Evolutionary conservation across 192 early-diverging fungal species (phyloP), one percentile per base, ranked within the genome.

Genomic region (Dissophora ornata): DNA sequence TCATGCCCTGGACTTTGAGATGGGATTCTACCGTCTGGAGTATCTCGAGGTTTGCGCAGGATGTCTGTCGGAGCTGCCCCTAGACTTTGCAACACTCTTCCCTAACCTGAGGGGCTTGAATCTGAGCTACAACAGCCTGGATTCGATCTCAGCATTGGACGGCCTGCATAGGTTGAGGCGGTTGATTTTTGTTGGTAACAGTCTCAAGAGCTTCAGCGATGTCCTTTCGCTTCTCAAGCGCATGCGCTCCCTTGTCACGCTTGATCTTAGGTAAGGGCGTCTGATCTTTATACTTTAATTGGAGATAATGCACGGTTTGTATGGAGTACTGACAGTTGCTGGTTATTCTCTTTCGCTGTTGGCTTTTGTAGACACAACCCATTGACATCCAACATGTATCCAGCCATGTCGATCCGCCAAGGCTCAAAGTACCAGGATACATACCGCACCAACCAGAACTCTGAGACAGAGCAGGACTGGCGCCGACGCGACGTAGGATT

Each of bases 1-100:
- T 48, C 67, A 66, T 21, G 60, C 78, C 4, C 47, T 82, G 16
- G 32, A 71, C 48, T 69, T 74, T 34, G 66, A 81, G 47, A 58
- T 65, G 46, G 64, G 73, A 0, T 85, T 85, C 29, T 70, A 74
- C 50, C 59, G 79, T 22, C 64, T 85, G n/a, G 77, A 82, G 36
- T 85, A 85, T 32, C 38, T 85, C 4, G 84, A 85, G 62, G 38
- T 85, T 19, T 81, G 79, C 50, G 70, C 84, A 2, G 57, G 71
- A 15, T 73, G 79, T 44, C 50, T 85, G 11, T 67, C 80, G 16
- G 75, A 70, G 47, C 38, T 85, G 28, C 84, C 84, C 4, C 11
- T 56, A 9, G 59, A 71, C 4, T 82, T 85, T 66, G 69, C 69
- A 8, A 46, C 61, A 13, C 47, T 71, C 18, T 65, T 85, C 42